Conservation (phyloP, 805 yeast genomes). For the Candida ascalaphidarum region DNA sequence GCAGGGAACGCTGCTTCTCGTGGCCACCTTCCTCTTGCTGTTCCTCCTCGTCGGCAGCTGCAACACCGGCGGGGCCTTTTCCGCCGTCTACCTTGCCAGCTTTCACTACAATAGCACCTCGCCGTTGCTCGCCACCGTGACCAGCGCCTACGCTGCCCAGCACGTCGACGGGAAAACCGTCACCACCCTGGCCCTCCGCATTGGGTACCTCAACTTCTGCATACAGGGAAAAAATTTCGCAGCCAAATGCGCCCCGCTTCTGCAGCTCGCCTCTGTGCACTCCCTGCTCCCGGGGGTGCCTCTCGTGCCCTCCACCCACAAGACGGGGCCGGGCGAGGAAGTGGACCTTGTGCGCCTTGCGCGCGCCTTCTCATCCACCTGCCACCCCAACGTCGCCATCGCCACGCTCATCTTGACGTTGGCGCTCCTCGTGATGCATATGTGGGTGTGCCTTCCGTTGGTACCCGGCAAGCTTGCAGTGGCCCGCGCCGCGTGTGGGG, state of each 20-base stretch:
- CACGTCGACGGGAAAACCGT: too few relatives aligned
- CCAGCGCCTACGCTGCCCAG: too few relatives aligned
- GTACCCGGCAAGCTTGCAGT: slow-evolving; percentile 33
- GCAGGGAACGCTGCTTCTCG: slow-evolving; percentile 20
- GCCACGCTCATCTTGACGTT: slow-evolving; percentile 38
- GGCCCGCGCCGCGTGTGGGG: slow-evolving; percentile 15
- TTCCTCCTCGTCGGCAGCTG: slow-evolving; percentile 53
- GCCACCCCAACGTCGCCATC: slow-evolving; percentile 49
- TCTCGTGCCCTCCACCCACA: slow-evolving; percentile 18
- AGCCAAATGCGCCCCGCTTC: too few relatives aligned
- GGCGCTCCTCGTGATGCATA: slow-evolving; percentile 27
- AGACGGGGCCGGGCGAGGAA: slow-evolving; percentile 4
- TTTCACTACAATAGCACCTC: slow-evolving; percentile 41
- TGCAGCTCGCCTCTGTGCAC: too few relatives aligned
- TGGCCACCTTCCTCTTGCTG: slow-evolving; percentile 42
- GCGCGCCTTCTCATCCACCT: slow-evolving; percentile 31
- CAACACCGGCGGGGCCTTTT: slow-evolving; percentile 28
- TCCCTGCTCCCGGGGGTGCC: slow-evolving; percentile 20
- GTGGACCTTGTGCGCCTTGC: slow-evolving; percentile 44
- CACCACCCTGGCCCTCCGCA: too few relatives aligned
- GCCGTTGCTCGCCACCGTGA: slow-evolving; percentile 28
- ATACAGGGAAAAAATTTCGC: too few relatives aligned
- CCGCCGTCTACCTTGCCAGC: slow-evolving; percentile 42
- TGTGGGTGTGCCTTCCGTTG: slow-evolving; percentile 40
- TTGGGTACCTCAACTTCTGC: too few relatives aligned